These are phyloP conservation scores for Crithidia bombi DNA, from an alignment of 208 protist species.

Conservation along the genomic window DNA sequence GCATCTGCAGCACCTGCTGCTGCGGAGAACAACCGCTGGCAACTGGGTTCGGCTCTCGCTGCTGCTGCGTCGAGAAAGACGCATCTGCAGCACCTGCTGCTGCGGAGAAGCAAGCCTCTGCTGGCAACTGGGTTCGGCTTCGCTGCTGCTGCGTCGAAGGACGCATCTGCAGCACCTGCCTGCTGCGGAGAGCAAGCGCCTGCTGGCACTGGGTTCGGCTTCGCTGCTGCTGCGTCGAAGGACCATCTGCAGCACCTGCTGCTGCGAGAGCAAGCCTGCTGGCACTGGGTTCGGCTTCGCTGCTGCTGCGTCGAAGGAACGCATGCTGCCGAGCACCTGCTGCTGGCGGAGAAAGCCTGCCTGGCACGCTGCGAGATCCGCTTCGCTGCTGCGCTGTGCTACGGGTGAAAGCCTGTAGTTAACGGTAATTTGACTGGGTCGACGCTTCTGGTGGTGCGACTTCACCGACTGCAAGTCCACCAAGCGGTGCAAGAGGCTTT, in stretches of 20 bases:
- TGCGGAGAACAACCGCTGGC: not conserved
- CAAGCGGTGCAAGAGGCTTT: not conserved
- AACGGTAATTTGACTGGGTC: not conserved
- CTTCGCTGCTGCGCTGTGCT: not conserved
- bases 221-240: slow-evolving; percentile 3
- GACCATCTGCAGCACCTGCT: not conserved
- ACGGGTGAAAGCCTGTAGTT: not conserved
- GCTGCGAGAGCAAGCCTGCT: not conserved
- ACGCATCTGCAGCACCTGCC: not conserved
- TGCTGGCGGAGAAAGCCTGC: not conserved
- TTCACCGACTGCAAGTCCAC: no score
- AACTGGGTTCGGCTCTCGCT: not conserved
- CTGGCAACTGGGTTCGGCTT: slow-evolving; percentile 1
- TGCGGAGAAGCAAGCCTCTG: not conserved
- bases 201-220: not conserved
- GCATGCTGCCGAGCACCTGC: not conserved
- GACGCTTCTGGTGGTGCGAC: not conserved
- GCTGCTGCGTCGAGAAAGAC: not conserved
- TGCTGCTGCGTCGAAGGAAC: slow-evolving; percentile 6
- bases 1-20: not conserved
- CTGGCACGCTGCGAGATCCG: not conserved
- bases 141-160: slow-evolving; percentile 4
- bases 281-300: not conserved
- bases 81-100: not conserved
- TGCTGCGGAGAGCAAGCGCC: slow-evolving; percentile 1